Evolutionary conservation across 768 basidiomycete genomes (phyloP).

Genomic region (Mycena vitilis): DNA sequence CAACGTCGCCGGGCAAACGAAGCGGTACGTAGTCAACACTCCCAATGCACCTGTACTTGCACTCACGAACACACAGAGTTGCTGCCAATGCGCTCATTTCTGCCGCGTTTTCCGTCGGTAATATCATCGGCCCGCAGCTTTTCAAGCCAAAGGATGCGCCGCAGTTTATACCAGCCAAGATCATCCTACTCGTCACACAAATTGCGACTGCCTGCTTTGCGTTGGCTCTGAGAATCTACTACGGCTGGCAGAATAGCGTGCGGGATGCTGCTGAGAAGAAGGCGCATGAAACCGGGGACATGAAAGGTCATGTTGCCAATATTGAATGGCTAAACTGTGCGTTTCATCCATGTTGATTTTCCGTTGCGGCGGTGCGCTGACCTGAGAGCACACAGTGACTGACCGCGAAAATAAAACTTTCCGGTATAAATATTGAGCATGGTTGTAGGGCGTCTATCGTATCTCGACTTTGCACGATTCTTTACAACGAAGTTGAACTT

Average conservation of each 20-base stretch:
- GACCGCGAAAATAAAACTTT: conserved; percentile 28
- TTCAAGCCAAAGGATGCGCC: conserved; percentile 26
- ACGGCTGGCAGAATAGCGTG: conserved; percentile 27
- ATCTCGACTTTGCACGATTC: too few relatives aligned
- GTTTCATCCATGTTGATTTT: conserved; percentile 4
- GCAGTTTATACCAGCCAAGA: conserved; percentile 26
- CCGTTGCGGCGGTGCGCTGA: background rate
- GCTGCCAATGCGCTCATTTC: conserved; percentile 31
- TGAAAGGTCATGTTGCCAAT: conserved; percentile 10
- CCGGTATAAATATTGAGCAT: conserved; percentile 24
- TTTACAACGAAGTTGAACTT: too few relatives aligned
- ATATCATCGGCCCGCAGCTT: conserved; percentile 29
- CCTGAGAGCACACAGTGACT: conserved; percentile 9
- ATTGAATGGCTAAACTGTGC: conserved; percentile 30
- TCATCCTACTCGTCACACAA: conserved; percentile 27
- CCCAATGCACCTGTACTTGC: background rate
- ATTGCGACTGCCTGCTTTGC: conserved; percentile 22
- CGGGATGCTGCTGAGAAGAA: conserved; percentile 15
- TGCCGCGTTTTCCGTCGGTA: conserved; percentile 22
- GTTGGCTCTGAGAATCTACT: conserved; percentile 23
- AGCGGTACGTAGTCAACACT: conserved; percentile 17
- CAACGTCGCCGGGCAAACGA: conserved; percentile 26
- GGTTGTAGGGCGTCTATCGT: too few relatives aligned
- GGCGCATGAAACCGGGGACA: conserved; percentile 9
- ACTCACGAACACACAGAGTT: conserved; percentile 10